Percentiles rank a stretch among this genome's conserved stretches.
Evolutionary conservation across 371 early-diverging fungal species (phyloP).

Genomic region (Mucor indicus): DNA sequence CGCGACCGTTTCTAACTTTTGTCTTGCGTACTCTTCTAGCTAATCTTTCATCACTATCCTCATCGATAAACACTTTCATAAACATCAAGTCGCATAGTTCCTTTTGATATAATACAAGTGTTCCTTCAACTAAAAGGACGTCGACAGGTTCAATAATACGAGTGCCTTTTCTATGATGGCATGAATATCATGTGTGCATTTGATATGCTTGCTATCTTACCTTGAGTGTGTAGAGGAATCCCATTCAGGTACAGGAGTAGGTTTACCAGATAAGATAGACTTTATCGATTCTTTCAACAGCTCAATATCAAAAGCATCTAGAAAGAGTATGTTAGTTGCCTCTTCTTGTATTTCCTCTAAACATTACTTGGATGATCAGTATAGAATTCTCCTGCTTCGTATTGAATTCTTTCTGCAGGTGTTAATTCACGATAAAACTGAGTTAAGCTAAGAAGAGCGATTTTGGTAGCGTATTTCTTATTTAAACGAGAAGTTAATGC

Average conservation of each 20-base stretch:
- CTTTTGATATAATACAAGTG: slow-evolving; percentile 54
- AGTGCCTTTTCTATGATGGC: slow-evolving; percentile 22
- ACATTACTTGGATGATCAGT: slow-evolving; percentile 55
- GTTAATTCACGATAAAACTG: slow-evolving; percentile 57
- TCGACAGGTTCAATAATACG: slow-evolving; percentile 43
- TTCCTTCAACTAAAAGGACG: slow-evolving; percentile 64
- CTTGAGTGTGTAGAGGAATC: slow-evolving; percentile 43
- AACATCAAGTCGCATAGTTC: slow-evolving; percentile 53
- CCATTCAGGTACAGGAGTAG: slow-evolving; percentile 52
- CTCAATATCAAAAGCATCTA: slow-evolving; percentile 60
- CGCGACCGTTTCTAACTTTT: slow-evolving; percentile 26
- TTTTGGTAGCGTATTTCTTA: slow-evolving; percentile 27
- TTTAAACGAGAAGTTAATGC: slow-evolving; percentile 21
- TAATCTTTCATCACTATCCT: slow-evolving; percentile 65
- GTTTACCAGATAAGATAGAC: slow-evolving; percentile 40
- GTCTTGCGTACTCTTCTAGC: slow-evolving; percentile 41
- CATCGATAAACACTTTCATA: slow-evolving; percentile 65
- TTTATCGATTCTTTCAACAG: slow-evolving; percentile 42
- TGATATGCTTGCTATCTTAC: too few relatives aligned
- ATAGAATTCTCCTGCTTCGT: slow-evolving; percentile 43
- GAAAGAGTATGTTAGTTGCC: background rate
- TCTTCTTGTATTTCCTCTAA: background rate
- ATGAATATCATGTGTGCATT: background rate
- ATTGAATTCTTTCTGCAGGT: slow-evolving; percentile 37
- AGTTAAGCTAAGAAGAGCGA: slow-evolving; percentile 45